Base-by-base conservation (phyloP, 2,329 filamentous ascomycete genomes). In the Xylaria sp. region DNA sequence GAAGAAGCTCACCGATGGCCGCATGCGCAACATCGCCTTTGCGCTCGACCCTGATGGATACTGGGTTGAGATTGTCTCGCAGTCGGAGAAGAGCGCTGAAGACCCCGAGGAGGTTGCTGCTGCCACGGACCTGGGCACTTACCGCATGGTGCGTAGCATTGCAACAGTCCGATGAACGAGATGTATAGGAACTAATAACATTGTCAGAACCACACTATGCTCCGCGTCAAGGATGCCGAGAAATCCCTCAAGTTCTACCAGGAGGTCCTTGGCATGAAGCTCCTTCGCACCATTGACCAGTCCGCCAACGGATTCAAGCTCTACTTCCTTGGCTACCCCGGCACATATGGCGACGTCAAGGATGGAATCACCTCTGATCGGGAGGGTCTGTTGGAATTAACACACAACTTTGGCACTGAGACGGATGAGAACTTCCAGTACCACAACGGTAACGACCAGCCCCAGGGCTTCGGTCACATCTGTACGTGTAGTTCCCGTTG, bases 381-480 rank as follows among this genome's bases (percentile, higher is more conserved):
- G 63, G 93, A 97, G 75, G 94, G 93, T 0, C 74, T 97, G 44
- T 80, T 97, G 4, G 93, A 97, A 77, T 76, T 97, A 65, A 97
- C 93, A 8, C 96, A 90, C 89, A 88, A 88, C 71, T 83, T 88
- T 66, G 86, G 85, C 44, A 93, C 90, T 0, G 93, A 97, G 77
- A 94, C 93, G 72, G 89, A 97, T 64, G 83, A 86, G 59, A 78
- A 78, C 65, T 94, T 96, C 72, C 83, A 83, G 66, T 99, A 99
- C 73, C 93, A 99, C 76, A 87, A 96, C 68, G 94, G 94, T 44
- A 99, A 99, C 74, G 80, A 87, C 48, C 80, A 96, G 73, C 93
- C 93, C 0, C 92, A 97, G 74, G 94, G 94, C 0, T 97, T 97
- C 66, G 92, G 93, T 0, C 92, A 97, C 71, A 92, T 97, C 63